Evolutionary conservation across 2,329 filamentous ascomycete genomes (phyloP), one percentile per base, ranked within the genome.

Genomic region (Geoglossum cookeanum): DNA sequence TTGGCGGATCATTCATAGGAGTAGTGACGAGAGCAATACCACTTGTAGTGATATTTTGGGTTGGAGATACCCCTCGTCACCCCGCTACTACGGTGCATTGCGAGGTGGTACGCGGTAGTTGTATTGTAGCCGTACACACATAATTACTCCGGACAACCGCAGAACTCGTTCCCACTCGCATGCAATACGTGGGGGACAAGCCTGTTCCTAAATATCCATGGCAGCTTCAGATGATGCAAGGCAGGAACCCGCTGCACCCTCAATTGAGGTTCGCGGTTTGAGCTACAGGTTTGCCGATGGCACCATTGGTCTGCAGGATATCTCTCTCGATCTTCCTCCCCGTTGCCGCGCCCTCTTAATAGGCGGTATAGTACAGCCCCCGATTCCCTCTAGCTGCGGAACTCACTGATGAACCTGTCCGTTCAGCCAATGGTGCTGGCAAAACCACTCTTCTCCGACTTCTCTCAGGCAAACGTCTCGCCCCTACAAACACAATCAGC

Each of bases 371-470:
- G 62, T 39, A 54, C 27, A 35, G 51, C 27, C 33, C 51, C 42
- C n/a, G 1, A 7, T 22, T 22, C 42, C 17, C 27, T 29, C 51
- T 29, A 17, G 6, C 22, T 32, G 7, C 51, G 27, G 33, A 17
- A 13, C n/a, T 13, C n/a, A 35, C 37, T 39, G 13, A 57, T n/a
- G 4, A 32, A 37, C 15, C 9, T 5, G 48, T 35, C 17, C 17
- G 11, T 62, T 62, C 63, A 82, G 80, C 92, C 68, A 98, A 98
- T 70, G 92, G 92, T 61, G 91, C 92, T 22, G 92, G 92, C 62
- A 98, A 98, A 74, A 97, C 92, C 7, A 98, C 92, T 0, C 83
- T 98, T 58, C 83, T 98, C 52, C 90, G 90, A 59, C 85, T 98
- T 49, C 81, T 98, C 59, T 88, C 90, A 17, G 92, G 92, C 67